A percentile compares a stretch with the other conserved stretches of the same genome.
phyloP scores from a whole-genome alignment of 2,329 filamentous ascomycete genomes.

The Penicillium rolfsii region DNA sequence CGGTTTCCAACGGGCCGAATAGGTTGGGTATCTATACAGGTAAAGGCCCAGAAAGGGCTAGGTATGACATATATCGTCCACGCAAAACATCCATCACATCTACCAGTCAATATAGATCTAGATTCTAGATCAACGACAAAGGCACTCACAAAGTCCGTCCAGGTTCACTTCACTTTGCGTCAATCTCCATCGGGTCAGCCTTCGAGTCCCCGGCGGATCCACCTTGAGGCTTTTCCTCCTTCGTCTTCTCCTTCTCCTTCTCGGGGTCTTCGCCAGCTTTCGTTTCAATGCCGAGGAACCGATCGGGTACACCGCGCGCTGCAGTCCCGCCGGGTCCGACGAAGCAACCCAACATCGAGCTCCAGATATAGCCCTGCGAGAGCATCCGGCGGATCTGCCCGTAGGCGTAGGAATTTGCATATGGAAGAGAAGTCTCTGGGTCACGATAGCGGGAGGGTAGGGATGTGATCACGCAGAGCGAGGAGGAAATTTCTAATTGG shows the following conservation, averaged over 20 bases:
- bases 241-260: conserved; percentile 6
- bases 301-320: conserved; percentile 77
- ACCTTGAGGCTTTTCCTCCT: conserved; percentile 5
- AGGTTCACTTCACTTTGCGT: conserved; percentile 7
- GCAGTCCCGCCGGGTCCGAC: conserved; percentile 65
- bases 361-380: conserved; percentile 79
- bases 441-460: conserved; percentile 81
- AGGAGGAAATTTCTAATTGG: conserved; percentile 48
- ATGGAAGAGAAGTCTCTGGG: conserved; percentile 79
- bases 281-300: conserved; percentile 58
- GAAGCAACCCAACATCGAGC: conserved; percentile 78
- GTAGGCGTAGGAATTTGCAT: conserved; percentile 78
- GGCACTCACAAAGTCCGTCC: not conserved
- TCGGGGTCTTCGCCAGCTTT: conserved; percentile 26
- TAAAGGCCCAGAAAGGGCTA: conserved; percentile 1
- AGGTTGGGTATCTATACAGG: conserved; percentile 22
- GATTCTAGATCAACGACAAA: not conserved
- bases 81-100: not conserved
- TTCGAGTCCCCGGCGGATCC: conserved; percentile 10
- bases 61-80: conserved; percentile 5
- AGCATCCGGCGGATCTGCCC: conserved; percentile 73
- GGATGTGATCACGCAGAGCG: conserved; percentile 80
- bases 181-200: conserved; percentile 25
- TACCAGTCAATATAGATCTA: not conserved
- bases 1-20: not conserved